Evolutionary conservation across 1,284 basidiomycete species (phyloP), one percentile per base, ranked within the genome.

Genomic region (Taiwanofungus camphoratus): DNA sequence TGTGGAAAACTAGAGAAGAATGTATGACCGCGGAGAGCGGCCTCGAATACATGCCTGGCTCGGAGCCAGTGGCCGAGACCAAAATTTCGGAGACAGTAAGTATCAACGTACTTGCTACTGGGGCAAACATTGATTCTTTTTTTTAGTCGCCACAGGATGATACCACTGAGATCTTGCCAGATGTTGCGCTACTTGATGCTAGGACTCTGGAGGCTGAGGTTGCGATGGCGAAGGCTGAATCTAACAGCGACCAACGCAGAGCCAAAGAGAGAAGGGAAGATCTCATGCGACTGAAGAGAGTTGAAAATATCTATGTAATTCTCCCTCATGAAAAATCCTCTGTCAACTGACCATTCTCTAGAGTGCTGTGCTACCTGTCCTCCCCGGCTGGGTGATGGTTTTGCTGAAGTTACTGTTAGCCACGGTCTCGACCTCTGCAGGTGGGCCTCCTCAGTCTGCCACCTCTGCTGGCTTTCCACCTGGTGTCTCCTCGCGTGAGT

Each of bases 21-120:
- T 96, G 88, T 58, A 88, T 96, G 73, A 84, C 86, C 3, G 82
- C 87, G 41, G 96, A 99, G 68, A 91, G 92, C 55, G 96, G 95
- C 9, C 66, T 97, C 48, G 87, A 91, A 52, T 70, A 79, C 64
- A 72, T 92, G 74, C 77, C 84, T 26, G 77, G 85, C 39, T 63
- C 74, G 22, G 80, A 79, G 48, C 74, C 73, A 21, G 45, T 61
- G 27, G 48, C 52, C 29, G 63, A 63, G 27, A 57, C 56, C 21
- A 64, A 56, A 47, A 52, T 56, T 48, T 60, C 48, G 34, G 38
- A 48, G 63, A 73, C 52, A 52, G 75, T 74, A 52, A 53, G 67
- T 58, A 5, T 32, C 42, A 18, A 34, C 7, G 13, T 21, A 18
- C 34, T 15, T 13, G 8, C 38, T 36, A 13, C 43, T 41, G 39